Conservation (phyloP, 768 basidiomycete genomes). For the Lyophyllum shimeji region DNA sequence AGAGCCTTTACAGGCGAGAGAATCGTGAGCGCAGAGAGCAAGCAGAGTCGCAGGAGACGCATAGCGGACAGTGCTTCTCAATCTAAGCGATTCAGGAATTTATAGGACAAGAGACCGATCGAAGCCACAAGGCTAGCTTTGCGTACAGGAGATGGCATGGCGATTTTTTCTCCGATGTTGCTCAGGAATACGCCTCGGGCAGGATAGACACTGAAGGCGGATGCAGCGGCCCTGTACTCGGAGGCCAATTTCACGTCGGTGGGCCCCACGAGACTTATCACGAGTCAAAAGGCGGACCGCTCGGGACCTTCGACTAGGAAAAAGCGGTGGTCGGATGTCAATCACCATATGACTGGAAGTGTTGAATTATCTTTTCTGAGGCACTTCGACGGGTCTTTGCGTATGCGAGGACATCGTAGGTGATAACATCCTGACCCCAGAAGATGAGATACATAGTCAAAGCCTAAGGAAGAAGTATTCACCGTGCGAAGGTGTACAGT, state of each 20-base stretch:
- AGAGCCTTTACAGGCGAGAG: slow-evolving; percentile 33
- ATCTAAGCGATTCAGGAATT: neutral
- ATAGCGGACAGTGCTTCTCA: slow-evolving; percentile 8
- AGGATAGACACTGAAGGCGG: neutral
- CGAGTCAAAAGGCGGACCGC: slow-evolving; percentile 13
- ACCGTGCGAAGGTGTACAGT: neutral
- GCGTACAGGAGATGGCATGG: slow-evolving; percentile 6
- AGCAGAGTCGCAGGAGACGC: slow-evolving; percentile 22
- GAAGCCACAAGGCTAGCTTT: neutral
- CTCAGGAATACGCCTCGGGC: neutral
- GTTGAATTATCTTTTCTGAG: neutral
- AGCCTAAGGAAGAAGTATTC: neutral
- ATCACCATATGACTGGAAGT: neutral
- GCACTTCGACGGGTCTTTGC: too few relatives aligned
- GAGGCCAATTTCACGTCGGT: neutral
- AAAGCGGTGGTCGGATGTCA: neutral
- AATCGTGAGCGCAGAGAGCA: slow-evolving; percentile 19
- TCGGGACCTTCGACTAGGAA: neutral
- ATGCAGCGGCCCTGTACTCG: slow-evolving; percentile 5
- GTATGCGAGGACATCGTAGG: neutral
- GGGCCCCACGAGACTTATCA: slow-evolving; percentile 13
- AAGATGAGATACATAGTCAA: neutral
- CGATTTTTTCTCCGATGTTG: neutral
- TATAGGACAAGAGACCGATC: neutral
- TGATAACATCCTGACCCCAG: too few relatives aligned